Evolutionary conservation across 495 filamentous ascomycete species (phyloP).

Genomic region (Trichocladium uniseriatum): DNA sequence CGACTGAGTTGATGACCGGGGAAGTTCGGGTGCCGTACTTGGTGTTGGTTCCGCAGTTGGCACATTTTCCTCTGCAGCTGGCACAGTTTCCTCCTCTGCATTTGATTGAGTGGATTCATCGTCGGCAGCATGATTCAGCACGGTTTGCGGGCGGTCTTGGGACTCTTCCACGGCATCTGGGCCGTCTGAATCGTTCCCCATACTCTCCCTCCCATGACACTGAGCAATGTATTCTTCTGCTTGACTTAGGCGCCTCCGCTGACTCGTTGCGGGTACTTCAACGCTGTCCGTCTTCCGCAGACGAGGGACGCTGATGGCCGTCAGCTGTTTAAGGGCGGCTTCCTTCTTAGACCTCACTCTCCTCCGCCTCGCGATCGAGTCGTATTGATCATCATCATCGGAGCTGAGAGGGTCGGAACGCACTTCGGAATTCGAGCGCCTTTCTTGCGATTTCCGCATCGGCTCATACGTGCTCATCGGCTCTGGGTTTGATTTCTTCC

Average conservation of each 20-base stretch:
- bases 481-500: slow-evolving; percentile 17
- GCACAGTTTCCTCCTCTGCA: slow-evolving; percentile 7
- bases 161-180: slow-evolving; percentile 28
- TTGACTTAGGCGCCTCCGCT: slow-evolving; percentile 11
- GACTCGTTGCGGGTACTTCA: slow-evolving; percentile 34
- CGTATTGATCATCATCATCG: slow-evolving; percentile 18
- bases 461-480: slow-evolving; percentile 27
- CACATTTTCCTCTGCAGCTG: slow-evolving; percentile 7
- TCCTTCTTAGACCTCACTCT: slow-evolving; percentile 26
- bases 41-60: slow-evolving; percentile 3
- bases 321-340: slow-evolving; percentile 29
- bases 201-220: slow-evolving; percentile 5
- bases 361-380: slow-evolving; percentile 10
- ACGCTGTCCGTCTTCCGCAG: slow-evolving; percentile 20
- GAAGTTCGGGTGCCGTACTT: slow-evolving; percentile 3
- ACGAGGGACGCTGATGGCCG: slow-evolving; percentile 29
- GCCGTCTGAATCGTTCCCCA: slow-evolving; percentile 11
- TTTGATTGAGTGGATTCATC: slow-evolving; percentile 20
- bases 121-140: neutral
- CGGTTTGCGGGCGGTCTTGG: slow-evolving; percentile 16
- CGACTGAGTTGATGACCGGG: slow-evolving; percentile 5
- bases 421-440: slow-evolving; percentile 14
- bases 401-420: slow-evolving; percentile 1
- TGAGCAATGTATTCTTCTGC: slow-evolving; percentile 19
- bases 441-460: slow-evolving; percentile 28